Base-by-base conservation (phyloP, 2,329 filamentous ascomycete genomes). In the Chaetomium globosum region DNA sequence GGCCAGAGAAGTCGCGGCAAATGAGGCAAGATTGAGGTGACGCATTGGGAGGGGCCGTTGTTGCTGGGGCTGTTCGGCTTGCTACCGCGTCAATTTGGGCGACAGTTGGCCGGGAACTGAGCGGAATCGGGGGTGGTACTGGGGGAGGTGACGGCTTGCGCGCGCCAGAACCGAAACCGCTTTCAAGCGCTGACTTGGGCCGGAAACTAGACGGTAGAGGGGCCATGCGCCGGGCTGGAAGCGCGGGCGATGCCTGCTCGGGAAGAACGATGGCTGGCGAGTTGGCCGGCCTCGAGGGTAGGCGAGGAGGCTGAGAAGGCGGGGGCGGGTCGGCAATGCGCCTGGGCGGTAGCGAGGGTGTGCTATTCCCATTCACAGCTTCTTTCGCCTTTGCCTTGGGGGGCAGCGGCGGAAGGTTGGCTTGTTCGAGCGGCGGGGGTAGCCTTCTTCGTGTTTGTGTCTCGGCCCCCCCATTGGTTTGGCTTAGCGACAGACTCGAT, bases 1-100 rank as follows among this genome's bases (percentile, higher is more conserved):
- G 89, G 0, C 79, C 87, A 7, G 91, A 93, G 77, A 96, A 98
- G 78, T 98, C 93, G 69, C 93, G 87, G 75, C 95, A 98, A 65
- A 87, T 80, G 60, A 97, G 82, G 75, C 95, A 98, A n/a, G 75
- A 33, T 73, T 71, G 19, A 72, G 59, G 9, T 33, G 10, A 28
- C 54, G 63, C 63, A 5, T 69, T 70, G 23, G 71, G 68, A 13
- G 74, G 63, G 19, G 72, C 72, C 10, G 74, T 68, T 16, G 75
- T 63, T 16, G 72, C 72, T 10, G 74, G 66, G 13, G 73, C 68
- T 13, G 72, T 69, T 55, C 77, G 77, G 52, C 75, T 72, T 13
- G 77, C 75, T 5, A 76, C 77, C 2, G 81, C 80, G 61, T 83
- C 77, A 36, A 86, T 82, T 69, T 86, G 80, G n/a, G 80, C 77